Base-by-base conservation (phyloP, 2,329 filamentous ascomycete genomes). In the Penicillium sp. region DNA sequence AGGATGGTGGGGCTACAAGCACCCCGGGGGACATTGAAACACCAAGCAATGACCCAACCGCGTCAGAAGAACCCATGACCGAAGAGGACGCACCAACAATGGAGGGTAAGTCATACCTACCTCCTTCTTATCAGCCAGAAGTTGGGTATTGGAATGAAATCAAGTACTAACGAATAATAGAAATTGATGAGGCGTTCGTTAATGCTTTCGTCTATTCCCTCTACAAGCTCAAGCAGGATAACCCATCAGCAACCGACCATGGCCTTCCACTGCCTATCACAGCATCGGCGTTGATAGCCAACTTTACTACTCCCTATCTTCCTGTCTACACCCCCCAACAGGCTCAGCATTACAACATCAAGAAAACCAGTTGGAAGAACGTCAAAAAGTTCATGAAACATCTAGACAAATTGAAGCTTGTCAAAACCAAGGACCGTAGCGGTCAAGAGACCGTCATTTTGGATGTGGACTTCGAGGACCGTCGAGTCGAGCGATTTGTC, bases 351-450 rank as follows among this genome's bases (percentile, higher is more conserved):
- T 81, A 86, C 50, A 83, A 86, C 61, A 86, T 89, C 71, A 89
- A 88, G 67, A 89, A 88, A 72, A 86, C 85, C 3, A 85, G 82
- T 59, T 88, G 84, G 83, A 89, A 89, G 73, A 88, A 83, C 58
- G 81, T 86, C 57, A 86, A 85, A 66, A 89, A 87, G 62, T 88
- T 89, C 68, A 82, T 89, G 72, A 89, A 88, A 64, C 77, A 82
- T 51, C 76, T 89, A 10, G 85, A 88, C 69, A 89, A 88, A 69
- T 75, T 83, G 46, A 69, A 78, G 18, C 74, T 88, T n/a, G 71
- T 87, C 62, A 87, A 85, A 65, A 81, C 79, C 44, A 89, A 89
- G 67, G 86, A 88, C 48, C 79, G 83, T 35, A 83, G 81, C 58
- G 84, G 84, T 5, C 82, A 85, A 35, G 86, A 89, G 66, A 84